phyloP scores from a whole-genome alignment of 1,139 yeast genomes.

The Saccharomyces pastorianus region DNA sequence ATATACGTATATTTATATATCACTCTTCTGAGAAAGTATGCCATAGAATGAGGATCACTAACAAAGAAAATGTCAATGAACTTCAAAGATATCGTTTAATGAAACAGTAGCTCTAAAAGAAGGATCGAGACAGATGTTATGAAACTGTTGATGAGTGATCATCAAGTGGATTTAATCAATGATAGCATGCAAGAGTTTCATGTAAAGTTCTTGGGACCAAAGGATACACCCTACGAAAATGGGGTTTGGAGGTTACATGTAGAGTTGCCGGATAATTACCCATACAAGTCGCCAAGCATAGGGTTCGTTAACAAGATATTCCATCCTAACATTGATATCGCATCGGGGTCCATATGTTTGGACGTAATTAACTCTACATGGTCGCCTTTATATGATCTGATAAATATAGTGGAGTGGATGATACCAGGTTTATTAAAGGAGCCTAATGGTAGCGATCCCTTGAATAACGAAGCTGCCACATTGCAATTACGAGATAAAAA shows the following conservation, averaged over 20 bases:
- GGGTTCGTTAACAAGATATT: conserved; percentile 87
- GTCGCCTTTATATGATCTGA: conserved; percentile 94
- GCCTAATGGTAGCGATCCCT: conserved; percentile 91
- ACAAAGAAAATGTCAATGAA: neutral
- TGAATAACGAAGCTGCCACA: conserved; percentile 86
- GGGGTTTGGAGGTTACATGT: conserved; percentile 91
- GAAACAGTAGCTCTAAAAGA: conserved; percentile 46
- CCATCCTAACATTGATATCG: conserved; percentile 89
- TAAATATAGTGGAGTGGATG: conserved; percentile 87
- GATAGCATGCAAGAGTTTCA: conserved; percentile 88
- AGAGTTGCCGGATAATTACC: conserved; percentile 91
- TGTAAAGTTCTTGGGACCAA: conserved; percentile 82
- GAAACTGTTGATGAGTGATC: conserved; percentile 92
- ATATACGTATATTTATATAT: neutral
- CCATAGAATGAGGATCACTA: neutral
- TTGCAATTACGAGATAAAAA: conserved; percentile 65
- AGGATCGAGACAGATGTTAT: conserved; percentile 94
- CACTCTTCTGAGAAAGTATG: neutral
- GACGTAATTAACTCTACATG: conserved; percentile 97
- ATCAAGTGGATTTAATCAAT: conserved; percentile 74
- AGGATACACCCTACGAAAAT: conserved; percentile 80
- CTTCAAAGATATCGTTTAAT: neutral
- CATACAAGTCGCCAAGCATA: conserved; percentile 90
- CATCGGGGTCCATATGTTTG: conserved; percentile 87
- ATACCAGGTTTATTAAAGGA: conserved; percentile 85